Percentiles rank a stretch among this genome's conserved stretches.
Conservation (phyloP, 345 rosid genomes). For the Citrus sinensis region DVS_A1.0 CM039169.1:32593501-32594000, state of each 20-base stretch:
- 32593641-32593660: background rate
- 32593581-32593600: background rate
- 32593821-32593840: background rate
- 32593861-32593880: too few relatives aligned
- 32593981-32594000: conserved; percentile 39
- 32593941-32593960: background rate
- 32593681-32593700: too few relatives aligned
- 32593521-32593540: background rate
- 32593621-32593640: background rate
- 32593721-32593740: too few relatives aligned
- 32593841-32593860: too few relatives aligned
- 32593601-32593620: background rate
- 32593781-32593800: too few relatives aligned
- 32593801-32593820: background rate
- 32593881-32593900: too few relatives aligned
- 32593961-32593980: conserved; percentile 18
- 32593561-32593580: background rate
- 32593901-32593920: too few relatives aligned
- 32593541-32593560: background rate
- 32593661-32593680: background rate
- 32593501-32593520: background rate
- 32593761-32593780: too few relatives aligned
- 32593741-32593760: too few relatives aligned
- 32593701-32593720: too few relatives aligned
- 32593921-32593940: background rate